Evolutionary conservation across 495 filamentous ascomycete species (phyloP), one percentile per base, ranked within the genome.

Genomic region (Aspergillus kassunensis): DNA sequence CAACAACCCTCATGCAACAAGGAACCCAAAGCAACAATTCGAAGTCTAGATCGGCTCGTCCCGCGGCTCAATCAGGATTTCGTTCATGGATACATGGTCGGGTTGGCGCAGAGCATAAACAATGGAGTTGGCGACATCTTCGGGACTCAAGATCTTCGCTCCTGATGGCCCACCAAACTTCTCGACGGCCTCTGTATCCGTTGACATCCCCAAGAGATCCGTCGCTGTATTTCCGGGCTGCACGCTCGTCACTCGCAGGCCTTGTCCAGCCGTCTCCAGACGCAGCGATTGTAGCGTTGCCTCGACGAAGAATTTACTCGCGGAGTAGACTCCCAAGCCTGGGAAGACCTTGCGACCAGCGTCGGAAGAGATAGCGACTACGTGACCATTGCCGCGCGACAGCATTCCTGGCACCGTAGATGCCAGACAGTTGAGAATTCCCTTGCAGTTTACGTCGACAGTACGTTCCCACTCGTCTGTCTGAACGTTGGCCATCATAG

Each of bases 271-370:
- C 0, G 82, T 87, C 72, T 88, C 84, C 13, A 86, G 65, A 37
- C 83, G 80, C 39, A 88, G 63, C 24, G 74, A 73, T 66, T 88
- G 83, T 9, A 88, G 70, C 4, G 83, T 83, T 0, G 83, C 84
- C 61, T 88, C 83, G 35, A 87, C 83, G 67, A 88, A 88, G 76
- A 88, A 86, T 60, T 88, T 88, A 60, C 75, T 80, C 21, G 82
- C 84, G 7, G 78, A 82, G 72, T 88, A 88, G n/a, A 88, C 83
- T 48, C 84, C 84, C 27, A 86, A 69, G 5, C 84, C 84, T 0
- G 84, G 83, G 73, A 88, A 86, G 49, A 86, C 83, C 63, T 86
- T 86, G 24, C 84, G 75, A 2, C 82, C 83, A 1, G 84, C 83
- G 46, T 87, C 84, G 0, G 83, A 87, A 15, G 83, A 86, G 48